Evolutionary conservation across 768 basidiomycete genomes (phyloP), one percentile per base, ranked within the genome.

Genomic region (Bullera alba): DNA sequence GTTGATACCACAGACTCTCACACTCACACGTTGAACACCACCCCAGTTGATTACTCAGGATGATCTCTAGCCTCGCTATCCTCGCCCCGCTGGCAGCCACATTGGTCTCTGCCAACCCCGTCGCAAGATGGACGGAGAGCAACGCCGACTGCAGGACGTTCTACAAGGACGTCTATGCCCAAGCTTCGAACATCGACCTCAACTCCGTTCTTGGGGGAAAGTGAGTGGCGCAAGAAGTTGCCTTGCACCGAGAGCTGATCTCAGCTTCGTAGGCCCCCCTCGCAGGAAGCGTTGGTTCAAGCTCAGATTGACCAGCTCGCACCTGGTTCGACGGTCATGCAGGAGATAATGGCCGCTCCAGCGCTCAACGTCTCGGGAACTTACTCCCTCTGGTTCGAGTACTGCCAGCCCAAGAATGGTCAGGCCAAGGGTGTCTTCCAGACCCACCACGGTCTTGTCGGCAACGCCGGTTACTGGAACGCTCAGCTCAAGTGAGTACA

Each of bases 381-480:
- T 5, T 64, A 64, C 41, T 28, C 27, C 16, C 17, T 64, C 17
- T 64, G 47, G 46, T 64, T 64, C 29, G 58, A 64, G 32, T 64
- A 60, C 41, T 64, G 62, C 23, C 51, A 53, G 21, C 62, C 62
- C 1, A 58, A 56, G 43, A 29, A 28, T 22, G 59, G 56, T 2
- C 46, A 47, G 22, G 38, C 53, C 6, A 47, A 46, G 16, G 57
- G 53, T 21, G 17, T 64, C n/a, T 58, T 58, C 38, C 58, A 56
- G 43, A 54, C 58, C 21, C 44, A 48, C 32, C 61, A 58, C 36
- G 61, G 61, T 23, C 15, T 59, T 10, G 54, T 63, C 2, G 57
- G 57, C 1, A 59, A 54, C 36, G 54, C 54, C n/a, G 61, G 49
- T 1, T 63, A 63, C 45, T 63, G 61, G 61, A 63, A 59, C 34